These are phyloP conservation scores for Kodamaea sagamina DNA, from an alignment of 805 yeast genomes.

Conservation along the genomic window DNA sequence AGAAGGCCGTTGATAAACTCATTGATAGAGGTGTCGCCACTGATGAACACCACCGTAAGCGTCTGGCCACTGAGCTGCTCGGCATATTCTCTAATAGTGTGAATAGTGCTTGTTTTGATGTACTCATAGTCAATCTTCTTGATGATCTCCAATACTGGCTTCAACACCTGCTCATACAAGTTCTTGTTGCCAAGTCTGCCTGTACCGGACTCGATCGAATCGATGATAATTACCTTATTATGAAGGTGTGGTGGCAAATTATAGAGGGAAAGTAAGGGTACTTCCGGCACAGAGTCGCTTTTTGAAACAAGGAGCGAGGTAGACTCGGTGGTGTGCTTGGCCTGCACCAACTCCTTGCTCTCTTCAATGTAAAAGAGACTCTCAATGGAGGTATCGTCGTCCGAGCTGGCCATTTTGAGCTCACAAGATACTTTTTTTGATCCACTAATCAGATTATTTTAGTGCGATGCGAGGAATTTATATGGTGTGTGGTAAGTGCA, in stretches of 20 bases:
- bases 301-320: conserved; percentile 2
- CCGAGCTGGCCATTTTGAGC: conserved; percentile 1
- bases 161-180: conserved; percentile 44
- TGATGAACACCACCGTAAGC: conserved; percentile 58
- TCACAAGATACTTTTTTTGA: background rate
- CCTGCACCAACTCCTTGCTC: conserved; percentile 9
- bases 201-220: conserved; percentile 52
- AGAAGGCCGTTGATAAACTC: conserved; percentile 65
- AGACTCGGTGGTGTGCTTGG: conserved; percentile 5
- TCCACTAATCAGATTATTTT: background rate
- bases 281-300: conserved; percentile 1
- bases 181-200: conserved; percentile 35
- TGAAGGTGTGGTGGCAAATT: conserved; percentile 10
- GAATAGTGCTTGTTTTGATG: conserved; percentile 41
- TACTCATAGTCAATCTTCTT: conserved; percentile 37
- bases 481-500: too few species aligned
- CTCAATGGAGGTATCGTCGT: conserved; percentile 6
- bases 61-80: conserved; percentile 18
- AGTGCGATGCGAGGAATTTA: too few species aligned
- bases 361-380: conserved; percentile 9
- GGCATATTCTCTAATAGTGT: conserved; percentile 47
- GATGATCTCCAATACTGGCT: conserved; percentile 48
- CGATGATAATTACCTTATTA: conserved; percentile 39
- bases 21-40: conserved; percentile 84
- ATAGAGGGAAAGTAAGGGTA: background rate